Evolutionary conservation across 202 grass and related monocot species (phyloP).

Genomic region (Panicum virgatum): DNA sequence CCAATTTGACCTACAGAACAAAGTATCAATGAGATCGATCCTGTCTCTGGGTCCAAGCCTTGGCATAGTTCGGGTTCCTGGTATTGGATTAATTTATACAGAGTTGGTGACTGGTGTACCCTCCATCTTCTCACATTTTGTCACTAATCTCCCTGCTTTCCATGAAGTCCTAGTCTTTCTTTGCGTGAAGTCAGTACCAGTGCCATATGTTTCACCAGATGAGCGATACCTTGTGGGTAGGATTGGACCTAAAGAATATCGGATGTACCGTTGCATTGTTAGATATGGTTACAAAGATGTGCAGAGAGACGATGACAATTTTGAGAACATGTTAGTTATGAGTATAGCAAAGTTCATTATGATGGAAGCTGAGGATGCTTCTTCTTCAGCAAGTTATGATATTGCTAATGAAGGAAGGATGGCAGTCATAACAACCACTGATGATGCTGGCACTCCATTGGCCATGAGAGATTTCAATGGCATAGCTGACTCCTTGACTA

Average conservation of each 20-base stretch:
- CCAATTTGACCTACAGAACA: constrained; percentile 90
- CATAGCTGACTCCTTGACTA: constrained; percentile 40
- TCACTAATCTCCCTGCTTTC: constrained; percentile 93
- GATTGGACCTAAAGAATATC: constrained; percentile 77
- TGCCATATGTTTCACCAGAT: constrained; percentile 72
- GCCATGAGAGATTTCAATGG: constrained; percentile 50
- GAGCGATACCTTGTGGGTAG: constrained; percentile 89
- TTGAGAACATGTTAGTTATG: constrained; percentile 85
- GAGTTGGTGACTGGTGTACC: constrained; percentile 94
- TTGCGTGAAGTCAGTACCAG: constrained; percentile 87
- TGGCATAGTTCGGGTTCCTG: constrained; percentile 93
- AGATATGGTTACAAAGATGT: constrained; percentile 98
- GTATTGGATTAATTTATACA: constrained; percentile 94
- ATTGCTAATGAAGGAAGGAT: constrained; percentile 89
- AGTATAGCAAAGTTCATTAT: constrained; percentile 98
- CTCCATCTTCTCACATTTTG: constrained; percentile 93
- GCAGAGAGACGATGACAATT: constrained; percentile 85
- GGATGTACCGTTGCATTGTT: constrained; percentile 94
- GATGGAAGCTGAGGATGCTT: constrained; percentile 83
- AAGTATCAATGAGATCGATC: constrained; percentile 96
- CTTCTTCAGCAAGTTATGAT: constrained; percentile 65
- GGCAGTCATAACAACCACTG: constrained; percentile 72
- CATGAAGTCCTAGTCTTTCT: constrained; percentile 94
- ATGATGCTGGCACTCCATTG: constrained; percentile 45
- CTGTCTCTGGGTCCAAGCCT: constrained; percentile 90